Base-by-base conservation (phyloP, 345 rosid species). In the Salix arbutifolia region DNA sequence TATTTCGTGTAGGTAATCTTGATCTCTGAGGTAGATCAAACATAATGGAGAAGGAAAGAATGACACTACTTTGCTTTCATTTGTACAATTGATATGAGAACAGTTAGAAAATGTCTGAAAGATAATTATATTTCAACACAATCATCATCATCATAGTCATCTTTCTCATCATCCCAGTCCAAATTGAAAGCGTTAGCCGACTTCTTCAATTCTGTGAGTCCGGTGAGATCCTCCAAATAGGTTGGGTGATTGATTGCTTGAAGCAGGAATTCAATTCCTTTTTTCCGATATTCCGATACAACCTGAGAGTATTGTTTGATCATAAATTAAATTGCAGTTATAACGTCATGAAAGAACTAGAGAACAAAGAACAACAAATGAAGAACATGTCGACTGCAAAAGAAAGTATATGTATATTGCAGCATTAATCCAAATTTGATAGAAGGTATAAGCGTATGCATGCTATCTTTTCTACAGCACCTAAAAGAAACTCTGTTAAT, bases 231-330 rank as follows among this genome's bases (percentile, higher is more conserved):
- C 74, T 93, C 99, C 73, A 96, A 82, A 82, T 91, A 93, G 21
- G 99, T 93, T 8, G 99, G 99, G 83, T 91, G 94, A 80, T 93
- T 92, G n/a, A 93, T 90, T 4, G 92, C 99, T 84, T 90, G 87
- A 61, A 92, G 92, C 61, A 96, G 61, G 76, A 96, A 93, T 19
- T 90, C 87, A 83, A 84, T 85, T 82, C 91, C 94, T 77, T 83
- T 93, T 72, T 81, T 78, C 73, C 85, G 76, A 76, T 86, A 93
- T 76, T 96, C 98, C 0, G 91, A 84, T 48, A 93, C 89, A 74
- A 93, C 99, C 98, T 93, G 91, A 71, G 76, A 64, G 53, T 21
- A 48, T 44, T 37, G 19, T 74, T 44, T 56, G 0, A 1, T 21
- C 62, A 23, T 3, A 10, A 1, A 26, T 8, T 56, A 56, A 23